Evolutionary conservation across 768 basidiomycete species (phyloP), one percentile per base, ranked within the genome.

Genomic region (Lactarius trivialis): DNA sequence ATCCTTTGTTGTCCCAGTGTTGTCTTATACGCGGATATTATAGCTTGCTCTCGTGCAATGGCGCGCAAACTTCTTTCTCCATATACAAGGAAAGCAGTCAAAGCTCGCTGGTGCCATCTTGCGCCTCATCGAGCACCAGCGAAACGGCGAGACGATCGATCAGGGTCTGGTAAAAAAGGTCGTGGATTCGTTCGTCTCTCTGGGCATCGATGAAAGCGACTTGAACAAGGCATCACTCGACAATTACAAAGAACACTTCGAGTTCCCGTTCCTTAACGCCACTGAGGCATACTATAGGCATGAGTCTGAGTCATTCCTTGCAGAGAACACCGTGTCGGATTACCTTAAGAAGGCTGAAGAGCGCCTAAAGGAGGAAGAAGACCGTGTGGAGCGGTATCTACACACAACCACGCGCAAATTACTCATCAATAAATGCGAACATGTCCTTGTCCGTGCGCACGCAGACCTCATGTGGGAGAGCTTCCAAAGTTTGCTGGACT

Each of bases 321-420:
- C 88, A 1, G 85, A 87, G 70, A 93, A 93, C 76, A 89, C 82
- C 60, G 88, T 98, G 55, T 90, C 92, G 14, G 96, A 98, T 71
- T 99, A 98, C 73, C 78, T 99, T 72, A 93, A 86, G 77, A 95
- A 91, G 74, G 95, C 93, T 0, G 96, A 97, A 71, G 89, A 91
- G 70, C 84, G 96, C 50, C 76, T 99, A 61, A 83, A 85, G 60
- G 95, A 99, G 74, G 96, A 99, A 70, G 93, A 96, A 73, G 91
- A 95, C 70, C 85, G 96, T 26, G 93, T 98, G 24, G 95, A 97
- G 71, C 82, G 92, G 56, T 98, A 97, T 74, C 80, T 99, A 50
- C 89, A 96, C 74, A 87, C 88, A 7, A 85, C 85, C 61, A 97
- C 96, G 21, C 83, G 91, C 70, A 93, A 92, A 72, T 79, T 84